These are phyloP conservation scores for Coemansia asiatica DNA, from an alignment of 192 early-diverging fungal species.

Conservation along the genomic window DNA sequence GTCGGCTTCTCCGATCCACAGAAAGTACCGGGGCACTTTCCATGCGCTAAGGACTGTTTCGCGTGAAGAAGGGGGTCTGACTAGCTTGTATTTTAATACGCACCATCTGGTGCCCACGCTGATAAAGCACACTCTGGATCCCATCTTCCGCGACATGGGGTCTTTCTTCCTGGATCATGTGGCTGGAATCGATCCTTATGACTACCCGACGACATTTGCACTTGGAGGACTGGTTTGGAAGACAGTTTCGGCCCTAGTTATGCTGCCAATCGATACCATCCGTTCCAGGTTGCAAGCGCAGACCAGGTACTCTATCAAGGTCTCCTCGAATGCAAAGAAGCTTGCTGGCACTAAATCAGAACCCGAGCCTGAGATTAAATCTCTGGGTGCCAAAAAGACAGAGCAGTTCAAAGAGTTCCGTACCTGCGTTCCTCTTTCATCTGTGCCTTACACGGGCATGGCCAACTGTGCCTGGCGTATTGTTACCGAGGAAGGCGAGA, in stretches of 20 bases:
- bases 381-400: slow-evolving; percentile 15
- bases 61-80: slow-evolving; percentile 74
- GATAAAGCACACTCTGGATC: slow-evolving; percentile 73
- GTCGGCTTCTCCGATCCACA: slow-evolving; percentile 68
- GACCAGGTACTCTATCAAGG: slow-evolving; percentile 58
- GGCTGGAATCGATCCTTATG: slow-evolving; percentile 54
- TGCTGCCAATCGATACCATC: slow-evolving; percentile 84
- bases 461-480: slow-evolving; percentile 68
- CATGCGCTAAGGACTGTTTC: slow-evolving; percentile 76
- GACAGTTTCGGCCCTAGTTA: slow-evolving; percentile 70
- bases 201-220: slow-evolving; percentile 65
- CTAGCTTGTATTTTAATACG: slow-evolving; percentile 65
- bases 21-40: slow-evolving; percentile 79
- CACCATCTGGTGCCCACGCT: slow-evolving; percentile 76
- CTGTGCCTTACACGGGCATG: slow-evolving; percentile 73
- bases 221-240: slow-evolving; percentile 66
- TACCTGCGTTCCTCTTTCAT: slow-evolving; percentile 64
- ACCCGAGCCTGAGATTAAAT: background rate
- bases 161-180: slow-evolving; percentile 68
- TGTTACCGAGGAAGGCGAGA: slow-evolving; percentile 72
- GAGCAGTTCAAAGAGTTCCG: slow-evolving; percentile 56
- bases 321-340: slow-evolving; percentile 3
- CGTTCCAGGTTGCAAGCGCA: slow-evolving; percentile 84
- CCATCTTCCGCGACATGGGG: slow-evolving; percentile 67
- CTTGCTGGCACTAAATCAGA: too few species aligned